phyloP scores from a whole-genome alignment of 2,329 filamentous ascomycete species.

The Magnaporthales sp. region DNA sequence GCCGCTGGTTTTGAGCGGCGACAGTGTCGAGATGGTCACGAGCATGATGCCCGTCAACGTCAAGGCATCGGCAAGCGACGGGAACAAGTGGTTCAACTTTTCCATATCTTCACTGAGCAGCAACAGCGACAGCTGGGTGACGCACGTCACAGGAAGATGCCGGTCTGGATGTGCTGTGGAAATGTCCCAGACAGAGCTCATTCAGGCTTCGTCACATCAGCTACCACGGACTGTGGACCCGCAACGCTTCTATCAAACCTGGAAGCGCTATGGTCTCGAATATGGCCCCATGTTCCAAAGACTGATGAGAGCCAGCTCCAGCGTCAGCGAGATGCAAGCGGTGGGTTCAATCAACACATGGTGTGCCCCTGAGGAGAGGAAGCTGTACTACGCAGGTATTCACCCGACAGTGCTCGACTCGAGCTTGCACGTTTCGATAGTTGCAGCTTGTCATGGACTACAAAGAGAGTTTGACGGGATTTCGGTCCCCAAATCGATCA shows the following conservation, averaged over 20 bases:
- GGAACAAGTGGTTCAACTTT: conserved; percentile 6
- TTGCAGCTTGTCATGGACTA: conserved; percentile 5
- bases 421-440: conserved; percentile 9
- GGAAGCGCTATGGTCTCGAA: conserved; percentile 6
- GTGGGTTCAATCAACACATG: background rate
- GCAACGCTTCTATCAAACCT: conserved; percentile 1
- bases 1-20: conserved; percentile 10
- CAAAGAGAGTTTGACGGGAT: conserved; percentile 4
- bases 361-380: background rate
- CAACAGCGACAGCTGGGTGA: background rate
- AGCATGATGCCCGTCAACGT: background rate
- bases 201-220: background rate
- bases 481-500: conserved; percentile 9
- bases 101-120: conserved; percentile 5
- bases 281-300: conserved; percentile 11
- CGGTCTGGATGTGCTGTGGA: background rate
- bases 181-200: background rate
- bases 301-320: conserved; percentile 5
- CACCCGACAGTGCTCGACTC: conserved; percentile 22
- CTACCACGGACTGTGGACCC: background rate
- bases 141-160: conserved; percentile 1
- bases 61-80: background rate
- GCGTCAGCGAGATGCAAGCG: background rate
- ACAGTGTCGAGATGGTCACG: conserved; percentile 10
- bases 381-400: conserved; percentile 13